phyloP scores from a whole-genome alignment of 257 asterid genomes.

The Salvia rosmarinus region DNA sequence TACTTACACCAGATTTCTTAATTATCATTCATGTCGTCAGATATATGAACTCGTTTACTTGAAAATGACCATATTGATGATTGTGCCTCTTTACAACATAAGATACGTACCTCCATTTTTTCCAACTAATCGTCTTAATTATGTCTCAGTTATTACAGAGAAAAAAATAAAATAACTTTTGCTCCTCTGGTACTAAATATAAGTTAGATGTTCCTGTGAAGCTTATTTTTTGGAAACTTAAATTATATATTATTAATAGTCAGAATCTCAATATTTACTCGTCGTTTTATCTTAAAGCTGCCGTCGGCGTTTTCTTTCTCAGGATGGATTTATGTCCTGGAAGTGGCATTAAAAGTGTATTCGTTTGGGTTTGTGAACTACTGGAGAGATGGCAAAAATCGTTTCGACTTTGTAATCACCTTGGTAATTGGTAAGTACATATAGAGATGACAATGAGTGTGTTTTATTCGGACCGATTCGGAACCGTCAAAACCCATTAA shows the following conservation, averaged over 20 bases:
- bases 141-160: constrained; percentile 6
- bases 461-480: too few species aligned
- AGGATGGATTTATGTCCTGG: constrained; percentile 98
- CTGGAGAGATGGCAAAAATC: constrained; percentile 99
- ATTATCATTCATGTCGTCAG: not conserved
- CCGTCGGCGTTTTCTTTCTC: constrained; percentile 42
- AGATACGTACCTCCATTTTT: not conserved
- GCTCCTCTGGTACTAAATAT: not conserved
- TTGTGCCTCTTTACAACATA: not conserved
- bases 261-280: constrained; percentile 6
- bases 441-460: too few species aligned
- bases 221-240: not conserved
- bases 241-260: constrained; percentile 2
- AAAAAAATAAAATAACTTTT: not conserved
- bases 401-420: constrained; percentile 88
- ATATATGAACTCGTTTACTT: not conserved
- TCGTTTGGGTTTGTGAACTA: constrained; percentile 84
- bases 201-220: not conserved
- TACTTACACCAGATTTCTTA: not conserved
- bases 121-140: not conserved
- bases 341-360: constrained; percentile 85
- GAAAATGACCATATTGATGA: constrained; percentile 1
- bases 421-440: constrained; percentile 88
- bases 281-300: constrained; percentile 25
- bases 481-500: too few species aligned